Evolutionary conservation across 2,329 filamentous ascomycete species (phyloP), one percentile per base, ranked within the genome.

Genomic region (Truncatella angustata): DNA sequence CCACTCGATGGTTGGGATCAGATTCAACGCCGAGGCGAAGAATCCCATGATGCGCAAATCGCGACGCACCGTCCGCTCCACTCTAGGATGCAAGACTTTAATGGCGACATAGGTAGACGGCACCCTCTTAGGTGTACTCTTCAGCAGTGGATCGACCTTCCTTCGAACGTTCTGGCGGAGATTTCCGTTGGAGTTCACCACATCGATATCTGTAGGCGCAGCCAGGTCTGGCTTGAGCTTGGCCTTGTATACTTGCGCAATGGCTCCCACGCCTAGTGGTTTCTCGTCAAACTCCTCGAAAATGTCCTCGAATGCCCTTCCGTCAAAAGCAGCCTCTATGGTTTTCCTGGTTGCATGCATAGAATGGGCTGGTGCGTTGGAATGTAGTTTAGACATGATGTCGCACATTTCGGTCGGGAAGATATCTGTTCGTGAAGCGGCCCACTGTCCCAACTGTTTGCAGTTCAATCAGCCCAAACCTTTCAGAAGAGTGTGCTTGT

Each of bases 241-340:
- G 1, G 94, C 94, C 66, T 91, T 95, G 79, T 99, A 99, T 3
- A 97, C 94, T 68, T 99, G 94, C 0, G 94, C 94, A 62, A 99
- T 97, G 26, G 94, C 94, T 10, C 94, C 94, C 1, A 97, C 93
- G 1, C 94, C 94, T 0, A 99, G 75, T 0, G 94, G 94, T 59
- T 78, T 84, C 70, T 95, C 90, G 24, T 97, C 80, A 60, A 99
- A 99, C 67, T 97, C 94, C 26, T 96, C 90, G 62, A 99, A 99
- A 54, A 99, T 97, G 4, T 96, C 90, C 11, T 93, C 85, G 58
- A 99, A 97, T 0, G 71, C 63, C 51, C 88, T 80, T 1, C 88
- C 90, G 53, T 85, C 84, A 65, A 99, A 99, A 0, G 94, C 92
- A 32, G 84, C 82, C 59, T 85, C 80, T 23, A 99, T 86, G 3